These are phyloP conservation scores for Cladosporium sp. DNA, from an alignment of 2,329 filamentous ascomycete genomes.

Conservation along the genomic window DNA sequence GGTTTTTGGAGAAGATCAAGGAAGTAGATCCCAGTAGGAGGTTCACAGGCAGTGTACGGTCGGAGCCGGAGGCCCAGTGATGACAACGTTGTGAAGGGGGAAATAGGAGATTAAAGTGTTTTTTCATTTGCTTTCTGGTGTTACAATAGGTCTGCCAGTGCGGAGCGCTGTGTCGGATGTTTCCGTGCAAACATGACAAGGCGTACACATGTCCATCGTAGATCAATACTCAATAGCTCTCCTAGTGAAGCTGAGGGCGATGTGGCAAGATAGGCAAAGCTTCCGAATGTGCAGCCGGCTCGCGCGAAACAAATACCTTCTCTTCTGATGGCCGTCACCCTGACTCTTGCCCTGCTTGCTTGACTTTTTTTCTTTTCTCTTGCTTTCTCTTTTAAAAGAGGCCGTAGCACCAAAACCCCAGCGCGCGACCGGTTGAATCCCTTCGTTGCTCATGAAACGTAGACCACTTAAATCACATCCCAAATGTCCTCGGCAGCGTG, in stretches of 20 bases:
- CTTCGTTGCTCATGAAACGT: not conserved
- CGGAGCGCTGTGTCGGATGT: too few species aligned
- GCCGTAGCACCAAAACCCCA: not conserved
- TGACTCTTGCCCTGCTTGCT: too few species aligned
- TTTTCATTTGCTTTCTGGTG: not conserved
- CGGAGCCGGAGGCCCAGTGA: not conserved
- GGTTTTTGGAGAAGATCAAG: conserved; percentile 14
- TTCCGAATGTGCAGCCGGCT: too few species aligned
- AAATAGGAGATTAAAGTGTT: not conserved
- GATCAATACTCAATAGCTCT: not conserved
- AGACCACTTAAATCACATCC: conserved; percentile 67
- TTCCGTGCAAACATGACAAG: too few species aligned
- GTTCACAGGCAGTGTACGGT: not conserved
- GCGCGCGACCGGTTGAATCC: not conserved
- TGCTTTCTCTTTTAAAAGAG: not conserved
- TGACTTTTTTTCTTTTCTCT: not conserved
- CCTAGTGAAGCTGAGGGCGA: too few species aligned
- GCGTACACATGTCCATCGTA: not conserved
- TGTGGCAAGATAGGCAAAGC: too few species aligned
- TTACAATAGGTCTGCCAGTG: not conserved
- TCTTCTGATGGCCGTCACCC: not conserved
- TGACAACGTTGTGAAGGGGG: too few species aligned
- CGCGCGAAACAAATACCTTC: too few species aligned
- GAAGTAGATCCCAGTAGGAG: conserved; percentile 10
- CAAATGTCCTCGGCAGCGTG: conserved; percentile 95